A percentile compares a stretch with the other conserved stretches of the same genome.
phyloP scores from a whole-genome alignment of 495 filamentous ascomycete genomes.

The Aspergillus incahuasiensis region DNA sequence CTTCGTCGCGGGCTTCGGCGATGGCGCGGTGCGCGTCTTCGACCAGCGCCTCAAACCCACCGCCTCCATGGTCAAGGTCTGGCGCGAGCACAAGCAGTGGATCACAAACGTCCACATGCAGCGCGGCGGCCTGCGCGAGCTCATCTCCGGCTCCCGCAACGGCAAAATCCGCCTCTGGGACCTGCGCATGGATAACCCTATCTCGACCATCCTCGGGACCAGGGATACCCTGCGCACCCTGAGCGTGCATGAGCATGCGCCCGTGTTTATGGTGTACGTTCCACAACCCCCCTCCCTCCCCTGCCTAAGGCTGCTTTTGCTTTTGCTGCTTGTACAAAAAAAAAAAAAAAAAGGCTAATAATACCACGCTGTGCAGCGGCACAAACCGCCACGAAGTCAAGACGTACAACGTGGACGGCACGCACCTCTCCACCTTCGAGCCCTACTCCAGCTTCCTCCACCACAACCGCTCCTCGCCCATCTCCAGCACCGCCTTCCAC shows the following conservation, averaged over 20 bases:
- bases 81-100: conserved; percentile 94
- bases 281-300: not conserved
- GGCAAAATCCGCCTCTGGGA: conserved; percentile 97
- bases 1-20: conserved; percentile 93
- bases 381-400: conserved; percentile 84
- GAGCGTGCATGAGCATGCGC: conserved; percentile 93
- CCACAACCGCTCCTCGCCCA: conserved; percentile 69
- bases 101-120: conserved; percentile 96
- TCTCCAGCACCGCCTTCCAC: conserved; percentile 89
- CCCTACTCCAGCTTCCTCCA: conserved; percentile 87
- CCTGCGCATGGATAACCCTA: conserved; percentile 72
- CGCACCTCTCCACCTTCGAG: conserved; percentile 71
- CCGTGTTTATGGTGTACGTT: conserved; percentile 91
- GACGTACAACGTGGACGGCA: conserved; percentile 81
- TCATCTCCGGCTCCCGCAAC: conserved; percentile 80
- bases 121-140: conserved; percentile 84
- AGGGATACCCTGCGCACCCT: conserved; percentile 75
- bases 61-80: conserved; percentile 86
- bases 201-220: conserved; percentile 71
- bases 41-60: conserved; percentile 79
- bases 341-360: not conserved
- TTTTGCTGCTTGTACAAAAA: no score
- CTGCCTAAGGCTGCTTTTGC: no score
- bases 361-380: conserved; percentile 60
- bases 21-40: conserved; percentile 93